Conservation (phyloP, 108 stramenopile genomes). For the Skeletonema grethae region DNA sequence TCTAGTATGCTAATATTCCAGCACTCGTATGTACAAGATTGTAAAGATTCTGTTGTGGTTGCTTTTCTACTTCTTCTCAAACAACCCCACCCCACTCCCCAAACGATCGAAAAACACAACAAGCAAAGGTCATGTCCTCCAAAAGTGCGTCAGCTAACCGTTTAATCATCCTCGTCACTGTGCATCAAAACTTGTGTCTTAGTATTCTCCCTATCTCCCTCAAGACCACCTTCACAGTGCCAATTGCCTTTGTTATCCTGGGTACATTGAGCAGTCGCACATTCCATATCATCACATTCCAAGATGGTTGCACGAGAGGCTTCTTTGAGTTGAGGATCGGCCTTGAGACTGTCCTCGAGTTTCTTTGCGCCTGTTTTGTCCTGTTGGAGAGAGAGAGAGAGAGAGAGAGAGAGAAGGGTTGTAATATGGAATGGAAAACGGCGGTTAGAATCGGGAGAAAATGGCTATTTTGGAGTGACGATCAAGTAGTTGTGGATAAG, state of each 20-base stretch:
- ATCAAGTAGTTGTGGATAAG: neutral
- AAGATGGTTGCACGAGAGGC: conserved; percentile 28
- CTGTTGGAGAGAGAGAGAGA: conserved; percentile 4
- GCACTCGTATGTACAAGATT: conserved; percentile 4
- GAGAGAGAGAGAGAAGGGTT: neutral
- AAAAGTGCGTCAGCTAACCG: neutral
- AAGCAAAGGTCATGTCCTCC: neutral
- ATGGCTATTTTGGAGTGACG: too few species aligned
- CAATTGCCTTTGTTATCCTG: conserved; percentile 13
- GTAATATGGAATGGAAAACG: neutral
- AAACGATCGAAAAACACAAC: neutral
- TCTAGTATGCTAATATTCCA: neutral
- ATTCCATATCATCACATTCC: conserved; percentile 32
- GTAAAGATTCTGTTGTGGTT: neutral
- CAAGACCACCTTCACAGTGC: conserved; percentile 30
- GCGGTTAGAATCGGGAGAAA: neutral
- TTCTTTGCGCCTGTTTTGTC: conserved; percentile 5
- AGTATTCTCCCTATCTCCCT: conserved; percentile 11
- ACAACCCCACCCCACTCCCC: neutral
- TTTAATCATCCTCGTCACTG: conserved; percentile 34
- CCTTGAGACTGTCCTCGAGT: conserved; percentile 18
- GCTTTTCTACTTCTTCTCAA: neutral
- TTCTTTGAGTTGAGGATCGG: conserved; percentile 19
- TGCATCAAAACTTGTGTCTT: conserved; percentile 31
- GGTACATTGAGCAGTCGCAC: conserved; percentile 19